Conservation (phyloP, 805 yeast genomes). For the Cyberlindnera maritima region DNA sequence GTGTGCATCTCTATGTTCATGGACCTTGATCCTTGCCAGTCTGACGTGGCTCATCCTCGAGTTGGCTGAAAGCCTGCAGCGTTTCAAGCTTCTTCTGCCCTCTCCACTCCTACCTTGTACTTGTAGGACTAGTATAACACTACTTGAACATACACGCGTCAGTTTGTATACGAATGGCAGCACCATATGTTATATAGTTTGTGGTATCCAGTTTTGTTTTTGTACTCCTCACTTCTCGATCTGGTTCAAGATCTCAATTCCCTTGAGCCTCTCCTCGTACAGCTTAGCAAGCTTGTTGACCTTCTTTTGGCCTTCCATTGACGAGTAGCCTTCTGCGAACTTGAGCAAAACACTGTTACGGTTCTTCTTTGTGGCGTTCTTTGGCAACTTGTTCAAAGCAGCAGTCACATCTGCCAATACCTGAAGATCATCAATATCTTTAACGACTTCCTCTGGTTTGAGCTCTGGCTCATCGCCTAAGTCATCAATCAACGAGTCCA, state of each 20-base stretch:
- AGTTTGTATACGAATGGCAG: not conserved
- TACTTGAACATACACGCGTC: too few relatives aligned
- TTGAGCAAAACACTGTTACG: conserved; percentile 16
- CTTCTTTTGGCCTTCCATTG: conserved; percentile 40
- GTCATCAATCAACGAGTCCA: conserved; percentile 2
- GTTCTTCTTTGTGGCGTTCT: conserved; percentile 8
- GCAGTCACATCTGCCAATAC: conserved; percentile 25
- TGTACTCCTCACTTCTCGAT: conserved; percentile 20
- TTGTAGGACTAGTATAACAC: too few relatives aligned
- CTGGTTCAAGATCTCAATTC: conserved; percentile 35
- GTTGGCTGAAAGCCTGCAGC: too few relatives aligned
- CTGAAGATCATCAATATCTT: conserved; percentile 10
- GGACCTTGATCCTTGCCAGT: too few relatives aligned
- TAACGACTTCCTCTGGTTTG: not conserved
- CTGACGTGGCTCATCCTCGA: too few relatives aligned
- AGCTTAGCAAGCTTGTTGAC: conserved; percentile 62
- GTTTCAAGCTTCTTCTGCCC: too few relatives aligned
- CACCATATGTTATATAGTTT: too few relatives aligned
- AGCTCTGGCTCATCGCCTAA: not conserved
- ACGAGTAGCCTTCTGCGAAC: conserved; percentile 31
- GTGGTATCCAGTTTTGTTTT: not conserved
- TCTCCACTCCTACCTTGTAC: too few relatives aligned
- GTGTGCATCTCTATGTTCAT: too few relatives aligned
- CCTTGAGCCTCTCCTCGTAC: conserved; percentile 55
- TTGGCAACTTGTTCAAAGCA: conserved; percentile 20